Base-by-base conservation (phyloP, 2,329 filamentous ascomycete species). In the Fusarium sp. region DNA sequence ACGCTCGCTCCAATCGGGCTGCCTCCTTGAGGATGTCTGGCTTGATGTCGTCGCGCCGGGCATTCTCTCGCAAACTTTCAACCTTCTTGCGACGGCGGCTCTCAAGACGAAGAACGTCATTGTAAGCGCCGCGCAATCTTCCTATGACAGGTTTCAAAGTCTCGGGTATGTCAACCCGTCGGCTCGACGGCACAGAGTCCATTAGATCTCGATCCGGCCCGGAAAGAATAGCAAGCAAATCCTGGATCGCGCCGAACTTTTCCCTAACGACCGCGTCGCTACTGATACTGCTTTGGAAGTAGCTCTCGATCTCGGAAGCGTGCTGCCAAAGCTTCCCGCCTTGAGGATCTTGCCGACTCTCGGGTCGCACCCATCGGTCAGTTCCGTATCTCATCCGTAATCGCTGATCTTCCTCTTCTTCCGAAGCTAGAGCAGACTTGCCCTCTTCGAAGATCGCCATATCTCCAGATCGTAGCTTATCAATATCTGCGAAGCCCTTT, bases 41-140 rank as follows among this genome's bases (percentile, higher is more conserved):
- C 76, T 94, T 94, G 75, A 98, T 95, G 80, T 98, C 95, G 80
- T 99, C 96, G 27, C 90, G 88, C 57, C 92, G 93, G 7, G 92
- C 92, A 78, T 95, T 97, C 65, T 94, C 91, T 36, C 91, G 89
- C 50, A 98, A 80, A 3, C 89, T 86, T 78, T 97, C 94, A 4
- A 95, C 91, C 77, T 94, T 95, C 70, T 93, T 91, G 66, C 91
- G 88, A 53, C 95, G 87, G 59, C 93, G 88, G 66, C 91, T 94
- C 80, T 99, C 95, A 3, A 98, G 86, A 18, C 94, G 89, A 61
- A 89, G 90, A 5, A 97, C 89, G 72, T 98, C 95, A 79, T 97
- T 97, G 77, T 97, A 91, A 14, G 90, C 91, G 36, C 91, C 91
- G 20, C 96, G 90, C 47, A 99, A 84, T 65, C 90, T 90, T 52